Percentiles rank a stretch among this genome's conserved stretches.
Conservation (phyloP, 2,329 filamentous ascomycete genomes). For the Colletotrichum sp. region DNA sequence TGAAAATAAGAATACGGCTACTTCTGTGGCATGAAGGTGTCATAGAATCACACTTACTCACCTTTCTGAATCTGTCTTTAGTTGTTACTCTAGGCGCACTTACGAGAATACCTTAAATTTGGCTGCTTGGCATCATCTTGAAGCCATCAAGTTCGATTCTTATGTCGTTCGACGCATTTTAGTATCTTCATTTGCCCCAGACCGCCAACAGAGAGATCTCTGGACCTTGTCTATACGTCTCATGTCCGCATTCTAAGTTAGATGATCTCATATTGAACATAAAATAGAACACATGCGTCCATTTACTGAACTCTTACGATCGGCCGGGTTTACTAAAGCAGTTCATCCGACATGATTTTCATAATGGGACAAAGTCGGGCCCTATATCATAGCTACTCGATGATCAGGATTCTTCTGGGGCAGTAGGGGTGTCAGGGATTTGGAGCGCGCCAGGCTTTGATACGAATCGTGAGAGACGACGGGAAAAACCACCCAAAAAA, state of each 20-base stretch:
- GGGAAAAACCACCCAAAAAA: neutral
- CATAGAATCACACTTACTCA: neutral
- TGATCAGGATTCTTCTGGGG: neutral
- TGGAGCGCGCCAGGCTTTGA: neutral
- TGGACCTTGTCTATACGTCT: neutral
- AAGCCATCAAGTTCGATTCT: neutral
- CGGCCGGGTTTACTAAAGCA: neutral
- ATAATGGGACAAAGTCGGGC: neutral
- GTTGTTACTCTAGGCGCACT: neutral
- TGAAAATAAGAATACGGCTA: neutral
- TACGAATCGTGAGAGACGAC: neutral
- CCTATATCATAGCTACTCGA: neutral
- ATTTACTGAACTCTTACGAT: neutral
- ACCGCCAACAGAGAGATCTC: neutral
- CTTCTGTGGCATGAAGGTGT: neutral
- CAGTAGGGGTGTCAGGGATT: neutral
- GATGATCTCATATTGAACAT: neutral
- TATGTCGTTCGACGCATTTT: neutral
- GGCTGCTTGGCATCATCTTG: too few species aligned
- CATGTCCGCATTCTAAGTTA: neutral
- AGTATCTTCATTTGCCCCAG: neutral
- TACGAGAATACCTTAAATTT: neutral
- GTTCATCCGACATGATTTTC: neutral
- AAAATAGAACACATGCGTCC: neutral
- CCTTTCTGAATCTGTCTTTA: neutral